Evolutionary conservation across 306 rosid genomes (phyloP), one percentile per base, ranked within the genome.

Genomic region (Rubus parviflorus): DNA sequence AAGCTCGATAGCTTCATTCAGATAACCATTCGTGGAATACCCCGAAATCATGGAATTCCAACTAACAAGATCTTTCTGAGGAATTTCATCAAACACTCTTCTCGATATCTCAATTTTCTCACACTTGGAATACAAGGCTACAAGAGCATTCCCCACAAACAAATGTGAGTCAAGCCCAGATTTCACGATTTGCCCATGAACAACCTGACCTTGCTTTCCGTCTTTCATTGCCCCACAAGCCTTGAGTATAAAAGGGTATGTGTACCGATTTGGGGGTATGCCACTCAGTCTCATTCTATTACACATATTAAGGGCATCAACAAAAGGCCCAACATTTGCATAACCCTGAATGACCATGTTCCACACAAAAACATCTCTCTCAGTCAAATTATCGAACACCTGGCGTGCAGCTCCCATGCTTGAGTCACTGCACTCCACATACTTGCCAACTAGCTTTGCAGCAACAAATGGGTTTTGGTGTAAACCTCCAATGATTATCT

Each of bases 21-120:
- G 75, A 57, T 38, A 76, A 2, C 90, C 93, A 80, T 88, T 91
- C 4, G 69, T n/a, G 15, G 80, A 38, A 70, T 85, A 89, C 67
- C 95, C 97, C 17, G 92, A 79, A 77, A 93, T 89, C 81, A 93
- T 84, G 15, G 97, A 89, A 82, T 91, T 93, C 98, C 97, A 91
- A 77, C 90, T 85, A 46, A 93, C 86, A 81, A 78, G 30, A 45
- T 89, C 97, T 75, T 76, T 87, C 0, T 8, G 45, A 81, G 72
- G 79, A 72, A 93, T 81, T 72, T 81, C 89, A 68, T 88, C 87
- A 8, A 91, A 93, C 83, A 89, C 83, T 68, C 69, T 85, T 8
- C 89, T 83, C 4, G 95, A 82, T 15, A 63, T 70, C 58, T 76
- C 86, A 81, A 89, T 48, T 47, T 88, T 89, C 57, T 70, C 48